Evolutionary conservation across 441 rosid species (phyloP).

Genomic region (Jatropha podagrica): DNA sequence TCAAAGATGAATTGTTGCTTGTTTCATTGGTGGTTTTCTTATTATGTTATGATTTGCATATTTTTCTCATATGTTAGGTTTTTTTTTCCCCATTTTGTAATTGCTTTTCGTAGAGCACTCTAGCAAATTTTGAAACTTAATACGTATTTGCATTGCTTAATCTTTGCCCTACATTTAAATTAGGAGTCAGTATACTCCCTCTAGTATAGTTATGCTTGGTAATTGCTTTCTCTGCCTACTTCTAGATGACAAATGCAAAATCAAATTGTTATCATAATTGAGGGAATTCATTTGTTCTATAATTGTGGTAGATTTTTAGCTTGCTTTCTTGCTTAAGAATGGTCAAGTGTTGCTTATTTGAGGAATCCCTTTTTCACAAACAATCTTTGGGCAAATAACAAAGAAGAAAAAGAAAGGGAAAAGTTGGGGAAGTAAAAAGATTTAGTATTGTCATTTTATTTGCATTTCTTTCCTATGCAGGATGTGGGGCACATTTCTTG

Average conservation of each 20-base stretch:
- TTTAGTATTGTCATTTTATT: background rate
- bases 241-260: background rate
- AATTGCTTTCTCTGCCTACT: background rate
- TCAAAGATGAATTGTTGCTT: too few species aligned
- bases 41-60: too few species aligned
- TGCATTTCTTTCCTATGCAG: conserved; percentile 37
- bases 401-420: background rate
- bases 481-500: conserved; percentile 94
- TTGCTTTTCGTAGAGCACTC: too few species aligned
- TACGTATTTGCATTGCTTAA: too few species aligned
- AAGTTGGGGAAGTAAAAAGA: background rate
- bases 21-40: too few species aligned
- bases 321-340: background rate
- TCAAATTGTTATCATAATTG: background rate
- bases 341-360: background rate
- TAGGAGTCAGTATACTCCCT: background rate
- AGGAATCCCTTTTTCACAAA: background rate
- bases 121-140: too few species aligned
- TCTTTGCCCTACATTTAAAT: background rate
- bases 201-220: background rate
- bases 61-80: too few species aligned
- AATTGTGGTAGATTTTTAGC: background rate
- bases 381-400: background rate
- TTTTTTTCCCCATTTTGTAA: too few species aligned
- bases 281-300: background rate